phyloP scores from a whole-genome alignment of 140 eudicot species.

The Artemisia princeps region DNA sequence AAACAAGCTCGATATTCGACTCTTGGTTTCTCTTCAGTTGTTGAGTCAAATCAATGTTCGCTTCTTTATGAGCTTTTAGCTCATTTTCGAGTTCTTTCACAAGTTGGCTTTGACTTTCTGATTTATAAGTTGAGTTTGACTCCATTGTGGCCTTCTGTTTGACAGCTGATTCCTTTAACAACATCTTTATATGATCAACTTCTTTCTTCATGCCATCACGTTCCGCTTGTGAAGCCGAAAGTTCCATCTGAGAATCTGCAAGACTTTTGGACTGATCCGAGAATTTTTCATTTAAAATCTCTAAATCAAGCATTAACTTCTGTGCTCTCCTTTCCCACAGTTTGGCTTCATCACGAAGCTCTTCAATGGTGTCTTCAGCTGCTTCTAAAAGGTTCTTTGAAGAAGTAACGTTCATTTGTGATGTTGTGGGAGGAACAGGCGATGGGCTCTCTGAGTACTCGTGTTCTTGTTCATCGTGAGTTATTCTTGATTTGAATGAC shows the following conservation, averaged over 20 bases:
- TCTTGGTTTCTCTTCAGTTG: constrained; percentile 63
- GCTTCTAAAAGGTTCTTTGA: constrained; percentile 70
- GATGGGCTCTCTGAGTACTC: constrained; percentile 36
- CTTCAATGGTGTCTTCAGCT: constrained; percentile 79
- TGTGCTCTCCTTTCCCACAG: constrained; percentile 85
- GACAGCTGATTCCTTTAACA: constrained; percentile 36
- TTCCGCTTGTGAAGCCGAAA: constrained; percentile 48
- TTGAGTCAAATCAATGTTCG: constrained; percentile 39
- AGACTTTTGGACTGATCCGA: constrained; percentile 45
- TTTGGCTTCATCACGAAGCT: constrained; percentile 75
- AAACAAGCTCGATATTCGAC: constrained; percentile 70
- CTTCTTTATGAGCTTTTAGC: constrained; percentile 50
- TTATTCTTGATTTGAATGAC: constrained; percentile 41
- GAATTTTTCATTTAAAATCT: constrained; percentile 47
- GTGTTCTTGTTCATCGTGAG: constrained; percentile 32
- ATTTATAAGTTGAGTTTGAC: constrained; percentile 28
- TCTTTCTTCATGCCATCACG: constrained; percentile 58
- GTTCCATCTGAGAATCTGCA: constrained; percentile 47
- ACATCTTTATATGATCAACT: constrained; percentile 39
- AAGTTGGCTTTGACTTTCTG: constrained; percentile 34
- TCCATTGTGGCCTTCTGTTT: constrained; percentile 31
- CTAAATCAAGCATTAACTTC: constrained; percentile 64
- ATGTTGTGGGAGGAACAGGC: constrained; percentile 26
- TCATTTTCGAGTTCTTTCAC: constrained; percentile 61
- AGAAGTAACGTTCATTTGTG: constrained; percentile 37